Evolutionary conservation across 306 rosid genomes (phyloP).

Genomic region (Sesbania bispinosa): DNA sequence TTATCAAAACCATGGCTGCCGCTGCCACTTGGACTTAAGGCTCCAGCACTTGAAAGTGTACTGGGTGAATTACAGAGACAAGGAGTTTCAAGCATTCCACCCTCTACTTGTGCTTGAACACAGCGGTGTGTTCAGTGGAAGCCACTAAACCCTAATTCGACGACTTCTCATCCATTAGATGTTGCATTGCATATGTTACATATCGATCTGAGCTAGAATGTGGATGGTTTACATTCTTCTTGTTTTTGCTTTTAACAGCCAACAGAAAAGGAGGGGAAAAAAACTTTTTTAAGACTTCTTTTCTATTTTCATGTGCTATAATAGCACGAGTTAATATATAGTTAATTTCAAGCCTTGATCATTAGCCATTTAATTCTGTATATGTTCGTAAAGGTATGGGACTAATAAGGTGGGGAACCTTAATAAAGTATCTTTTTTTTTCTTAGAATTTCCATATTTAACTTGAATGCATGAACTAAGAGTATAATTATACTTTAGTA

Average conservation of each 20-base stretch:
- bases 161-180: constrained; percentile 46
- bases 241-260: not conserved
- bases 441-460: too few relatives aligned
- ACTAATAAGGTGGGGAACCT: too few relatives aligned
- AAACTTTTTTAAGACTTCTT: not conserved
- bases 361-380: too few relatives aligned
- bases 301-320: not conserved
- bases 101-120: constrained; percentile 50
- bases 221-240: constrained; percentile 9
- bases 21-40: constrained; percentile 82
- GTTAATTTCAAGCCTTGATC: not conserved
- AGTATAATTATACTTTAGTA: too few relatives aligned
- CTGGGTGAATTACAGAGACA: constrained; percentile 74
- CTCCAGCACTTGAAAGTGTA: constrained; percentile 72
- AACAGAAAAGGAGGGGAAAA: not conserved
- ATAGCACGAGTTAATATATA: not conserved
- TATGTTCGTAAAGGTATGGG: too few relatives aligned
- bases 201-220: constrained; percentile 23
- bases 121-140: not conserved
- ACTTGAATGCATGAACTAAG: too few relatives aligned
- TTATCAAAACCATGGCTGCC: constrained; percentile 87
- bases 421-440: too few relatives aligned
- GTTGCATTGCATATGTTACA: constrained; percentile 14
- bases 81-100: constrained; percentile 77
- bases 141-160: constrained; percentile 54